Evolutionary conservation across 352 stramenopile species (phyloP).

Genomic region (Phytopythium aichiense): DNA sequence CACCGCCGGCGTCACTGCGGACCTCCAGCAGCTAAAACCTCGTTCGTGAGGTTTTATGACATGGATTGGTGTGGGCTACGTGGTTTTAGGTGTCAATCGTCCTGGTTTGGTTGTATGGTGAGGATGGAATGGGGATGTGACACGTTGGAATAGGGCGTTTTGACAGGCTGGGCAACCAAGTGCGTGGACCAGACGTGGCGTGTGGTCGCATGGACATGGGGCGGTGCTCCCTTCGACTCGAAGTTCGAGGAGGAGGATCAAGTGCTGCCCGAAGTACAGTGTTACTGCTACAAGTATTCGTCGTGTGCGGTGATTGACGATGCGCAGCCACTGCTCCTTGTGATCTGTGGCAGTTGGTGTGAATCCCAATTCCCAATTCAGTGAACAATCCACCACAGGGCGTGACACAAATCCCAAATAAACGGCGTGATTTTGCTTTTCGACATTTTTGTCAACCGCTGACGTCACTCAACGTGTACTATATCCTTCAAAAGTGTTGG

Average conservation of each 20-base stretch:
- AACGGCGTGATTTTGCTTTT: too few species aligned
- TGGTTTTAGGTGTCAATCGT: not conserved
- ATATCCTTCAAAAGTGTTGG: not conserved
- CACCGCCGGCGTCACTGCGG: conserved; percentile 2
- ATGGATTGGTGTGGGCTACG: not conserved
- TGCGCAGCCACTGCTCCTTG: too few species aligned
- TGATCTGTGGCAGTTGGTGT: too few species aligned
- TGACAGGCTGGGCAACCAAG: not conserved
- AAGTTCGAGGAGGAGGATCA: not conserved
- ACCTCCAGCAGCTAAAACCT: conserved; percentile 5
- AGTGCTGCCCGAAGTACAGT: too few species aligned
- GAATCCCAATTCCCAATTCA: too few species aligned
- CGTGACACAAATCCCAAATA: too few species aligned
- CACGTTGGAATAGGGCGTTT: not conserved
- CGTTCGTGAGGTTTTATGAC: not conserved
- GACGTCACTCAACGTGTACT: not conserved
- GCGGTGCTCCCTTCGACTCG: too few species aligned
- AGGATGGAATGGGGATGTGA: not conserved
- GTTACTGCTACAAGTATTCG: too few species aligned
- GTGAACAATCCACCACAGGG: too few species aligned
- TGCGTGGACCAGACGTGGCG: not conserved
- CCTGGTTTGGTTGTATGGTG: not conserved
- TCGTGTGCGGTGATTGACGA: too few species aligned
- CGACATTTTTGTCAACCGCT: not conserved
- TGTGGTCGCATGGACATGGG: conserved; percentile 6